Conservation (phyloP, 2,329 filamentous ascomycete species). For the Fusarium nelsonii region DNA sequence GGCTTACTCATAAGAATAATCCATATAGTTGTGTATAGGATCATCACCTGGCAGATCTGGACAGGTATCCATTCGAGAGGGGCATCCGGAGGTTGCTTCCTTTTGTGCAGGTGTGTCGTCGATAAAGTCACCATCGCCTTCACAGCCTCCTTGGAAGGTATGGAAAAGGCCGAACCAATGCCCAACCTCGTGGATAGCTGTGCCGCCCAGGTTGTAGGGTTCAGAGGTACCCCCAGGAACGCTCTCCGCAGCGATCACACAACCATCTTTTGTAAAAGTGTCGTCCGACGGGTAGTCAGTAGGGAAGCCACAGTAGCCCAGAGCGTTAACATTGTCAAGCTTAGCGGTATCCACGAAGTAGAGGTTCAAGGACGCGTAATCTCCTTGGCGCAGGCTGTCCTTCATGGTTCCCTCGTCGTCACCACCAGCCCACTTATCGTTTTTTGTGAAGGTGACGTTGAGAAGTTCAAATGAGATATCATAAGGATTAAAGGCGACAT, state of each 20-base stretch:
- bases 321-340: neutral
- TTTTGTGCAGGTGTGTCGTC: conserved; percentile 1
- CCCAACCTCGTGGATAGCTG: neutral
- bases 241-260: neutral
- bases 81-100: neutral
- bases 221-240: neutral
- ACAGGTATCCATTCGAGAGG: neutral
- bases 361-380: conserved; percentile 6
- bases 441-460: neutral
- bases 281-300: neutral
- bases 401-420: neutral
- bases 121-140: neutral
- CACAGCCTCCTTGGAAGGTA: neutral
- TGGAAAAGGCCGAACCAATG: conserved; percentile 16
- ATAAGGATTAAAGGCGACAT: neutral
- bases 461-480: conserved; percentile 2
- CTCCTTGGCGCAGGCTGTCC: neutral
- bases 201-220: conserved; percentile 1
- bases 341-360: neutral
- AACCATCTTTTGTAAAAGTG: neutral
- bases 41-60: conserved; percentile 1
- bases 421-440: neutral
- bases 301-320: neutral
- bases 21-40: conserved; percentile 13
- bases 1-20: conserved; percentile 12